A percentile compares a stretch with the other conserved stretches of the same genome.
Conservation (phyloP, 768 basidiomycete genomes). For the Rhodotorula graminis region DNA sequence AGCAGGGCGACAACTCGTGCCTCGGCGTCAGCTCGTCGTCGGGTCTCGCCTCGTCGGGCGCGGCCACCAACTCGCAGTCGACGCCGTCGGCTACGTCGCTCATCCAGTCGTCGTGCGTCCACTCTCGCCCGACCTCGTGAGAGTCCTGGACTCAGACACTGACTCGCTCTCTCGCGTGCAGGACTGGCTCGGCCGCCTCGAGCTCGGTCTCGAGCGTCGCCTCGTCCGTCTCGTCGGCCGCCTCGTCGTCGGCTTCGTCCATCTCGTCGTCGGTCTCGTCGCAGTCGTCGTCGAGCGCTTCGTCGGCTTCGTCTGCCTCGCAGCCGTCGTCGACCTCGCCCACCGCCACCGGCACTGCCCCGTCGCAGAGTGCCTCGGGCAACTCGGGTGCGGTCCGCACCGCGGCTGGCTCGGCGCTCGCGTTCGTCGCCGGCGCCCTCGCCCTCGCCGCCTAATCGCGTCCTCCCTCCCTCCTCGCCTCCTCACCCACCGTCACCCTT, state of each 20-base stretch:
- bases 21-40: conserved; percentile 25
- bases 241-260: background rate
- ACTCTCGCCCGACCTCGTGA: no score
- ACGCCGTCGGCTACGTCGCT: conserved; percentile 15
- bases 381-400: background rate
- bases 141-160: no score
- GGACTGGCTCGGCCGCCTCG: background rate
- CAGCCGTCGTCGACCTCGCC: background rate
- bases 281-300: background rate
- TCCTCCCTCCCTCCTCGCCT: background rate
- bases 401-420: conserved; percentile 2
- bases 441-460: conserved; percentile 1
- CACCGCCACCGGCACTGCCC: background rate
- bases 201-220: background rate
- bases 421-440: conserved; percentile 3
- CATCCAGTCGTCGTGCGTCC: background rate
- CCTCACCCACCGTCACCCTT: background rate
- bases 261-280: background rate
- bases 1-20: conserved; percentile 43
- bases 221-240: background rate
- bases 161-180: background rate
- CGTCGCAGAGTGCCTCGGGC: background rate
- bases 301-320: background rate
- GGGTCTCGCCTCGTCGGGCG: conserved; percentile 19
- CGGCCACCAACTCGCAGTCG: conserved; percentile 30